Conservation (phyloP, 257 asterid genomes). For the Salvia miltiorrhiza region DNA sequence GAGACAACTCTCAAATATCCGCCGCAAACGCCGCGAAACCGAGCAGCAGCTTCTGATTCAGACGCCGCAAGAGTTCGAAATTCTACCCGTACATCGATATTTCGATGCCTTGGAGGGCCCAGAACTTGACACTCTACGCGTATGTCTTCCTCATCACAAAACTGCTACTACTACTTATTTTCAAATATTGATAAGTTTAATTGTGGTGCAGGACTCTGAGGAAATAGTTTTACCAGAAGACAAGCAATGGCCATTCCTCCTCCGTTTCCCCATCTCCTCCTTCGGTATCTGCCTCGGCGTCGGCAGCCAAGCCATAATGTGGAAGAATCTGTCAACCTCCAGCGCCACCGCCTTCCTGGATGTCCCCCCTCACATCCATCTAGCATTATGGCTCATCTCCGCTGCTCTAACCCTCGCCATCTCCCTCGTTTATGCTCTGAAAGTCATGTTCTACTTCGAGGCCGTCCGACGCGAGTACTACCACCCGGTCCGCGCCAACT, state of each 20-base stretch:
- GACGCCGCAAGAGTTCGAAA: conserved; percentile 34
- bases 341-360: conserved; percentile 58
- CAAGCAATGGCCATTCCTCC: conserved; percentile 83
- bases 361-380: conserved; percentile 45
- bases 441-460: conserved; percentile 74
- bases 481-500: conserved; percentile 87
- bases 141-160: no score
- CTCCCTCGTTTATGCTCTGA: conserved; percentile 43
- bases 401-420: conserved; percentile 41
- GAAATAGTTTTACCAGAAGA: conserved; percentile 68
- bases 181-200: no score
- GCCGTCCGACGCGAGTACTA: conserved; percentile 93
- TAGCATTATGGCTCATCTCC: conserved; percentile 62
- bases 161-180: no score
- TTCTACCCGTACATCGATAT: conserved; percentile 54
- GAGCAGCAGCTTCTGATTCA: conserved; percentile 26
- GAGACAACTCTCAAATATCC: conserved; percentile 55
- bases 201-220: conserved; percentile 59
- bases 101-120: conserved; percentile 91
- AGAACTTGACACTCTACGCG: conserved; percentile 70
- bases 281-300: conserved; percentile 86
- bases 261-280: conserved; percentile 69
- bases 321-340: conserved; percentile 69
- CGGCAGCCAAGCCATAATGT: conserved; percentile 97
- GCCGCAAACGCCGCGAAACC: conserved; percentile 46